These are phyloP conservation scores for Ganoderma lucidum DNA, from an alignment of 1,284 basidiomycete genomes.

Conservation along the genomic window DNA sequence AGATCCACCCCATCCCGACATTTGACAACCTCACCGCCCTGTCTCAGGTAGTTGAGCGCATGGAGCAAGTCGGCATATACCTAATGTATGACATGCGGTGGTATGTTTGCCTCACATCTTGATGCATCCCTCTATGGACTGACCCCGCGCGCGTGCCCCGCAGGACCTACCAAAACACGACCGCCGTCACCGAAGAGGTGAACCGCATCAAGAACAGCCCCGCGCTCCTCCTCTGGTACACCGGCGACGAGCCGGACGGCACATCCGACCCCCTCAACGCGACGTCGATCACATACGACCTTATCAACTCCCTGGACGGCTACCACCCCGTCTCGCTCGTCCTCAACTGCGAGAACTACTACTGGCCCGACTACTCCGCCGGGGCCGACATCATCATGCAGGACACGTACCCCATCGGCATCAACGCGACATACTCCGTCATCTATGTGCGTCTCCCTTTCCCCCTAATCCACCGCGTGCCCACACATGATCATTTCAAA, in stretches of 20 bases:
- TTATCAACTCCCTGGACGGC: constrained; percentile 73
- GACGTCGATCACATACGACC: constrained; percentile 61
- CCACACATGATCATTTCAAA: too few species aligned
- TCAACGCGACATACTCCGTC: constrained; percentile 72
- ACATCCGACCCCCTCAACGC: constrained; percentile 70
- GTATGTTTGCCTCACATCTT: constrained; percentile 48
- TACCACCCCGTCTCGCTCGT: constrained; percentile 82
- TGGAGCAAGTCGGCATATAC: constrained; percentile 76
- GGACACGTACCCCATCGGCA: constrained; percentile 67
- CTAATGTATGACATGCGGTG: constrained; percentile 82
- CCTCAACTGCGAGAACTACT: constrained; percentile 77
- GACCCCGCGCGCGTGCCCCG: background rate
- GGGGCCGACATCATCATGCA: constrained; percentile 72
- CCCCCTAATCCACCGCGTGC: background rate
- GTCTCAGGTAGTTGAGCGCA: constrained; percentile 65
- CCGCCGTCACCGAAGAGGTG: constrained; percentile 70
- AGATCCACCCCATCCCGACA: constrained; percentile 72
- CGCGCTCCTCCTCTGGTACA: constrained; percentile 81
- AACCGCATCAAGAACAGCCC: constrained; percentile 68
- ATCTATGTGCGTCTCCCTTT: constrained; percentile 43
- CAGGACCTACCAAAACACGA: constrained; percentile 71
- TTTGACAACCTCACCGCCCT: constrained; percentile 67
- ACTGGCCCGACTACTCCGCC: constrained; percentile 62
- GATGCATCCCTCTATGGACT: background rate
- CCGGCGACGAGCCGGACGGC: constrained; percentile 80